Evolutionary conservation across 2,329 filamentous ascomycete species (phyloP).

Genomic region (Apiospora hydei): DNA sequence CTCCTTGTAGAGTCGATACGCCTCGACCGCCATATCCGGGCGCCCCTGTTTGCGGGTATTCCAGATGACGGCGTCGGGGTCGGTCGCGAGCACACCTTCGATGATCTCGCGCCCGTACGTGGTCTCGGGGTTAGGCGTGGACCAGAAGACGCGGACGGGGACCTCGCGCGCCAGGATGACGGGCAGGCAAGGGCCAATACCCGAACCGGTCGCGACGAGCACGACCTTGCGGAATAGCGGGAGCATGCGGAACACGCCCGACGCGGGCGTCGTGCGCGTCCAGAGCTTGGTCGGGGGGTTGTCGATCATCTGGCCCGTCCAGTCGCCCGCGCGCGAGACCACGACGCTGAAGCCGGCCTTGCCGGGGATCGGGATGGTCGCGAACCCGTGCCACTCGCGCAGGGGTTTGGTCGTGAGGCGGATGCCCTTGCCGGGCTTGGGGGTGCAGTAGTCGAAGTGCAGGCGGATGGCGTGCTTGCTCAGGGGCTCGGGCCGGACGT

Average conservation of each 20-base stretch:
- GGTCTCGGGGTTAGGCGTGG: slow-evolving; percentile 41
- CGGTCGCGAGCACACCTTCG: slow-evolving; percentile 37
- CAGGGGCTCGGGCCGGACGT: slow-evolving; percentile 63
- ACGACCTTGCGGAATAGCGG: slow-evolving; percentile 63
- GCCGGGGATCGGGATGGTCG: slow-evolving; percentile 60
- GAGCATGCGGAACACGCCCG: slow-evolving; percentile 65
- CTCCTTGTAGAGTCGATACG: slow-evolving; percentile 29
- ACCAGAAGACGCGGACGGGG: slow-evolving; percentile 46
- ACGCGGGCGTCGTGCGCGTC: slow-evolving; percentile 65
- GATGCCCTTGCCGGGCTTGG: slow-evolving; percentile 56
- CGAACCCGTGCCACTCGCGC: slow-evolving; percentile 69
- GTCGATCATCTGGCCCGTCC: slow-evolving; percentile 64
- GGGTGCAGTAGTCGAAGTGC: slow-evolving; percentile 60
- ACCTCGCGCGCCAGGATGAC: slow-evolving; percentile 55
- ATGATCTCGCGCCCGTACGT: slow-evolving; percentile 44
- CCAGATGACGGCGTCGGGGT: slow-evolving; percentile 43
- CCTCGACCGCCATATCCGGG: slow-evolving; percentile 40
- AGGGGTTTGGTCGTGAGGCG: slow-evolving; percentile 61
- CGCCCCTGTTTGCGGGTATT: slow-evolving; percentile 41
- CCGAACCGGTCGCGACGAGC: slow-evolving; percentile 68
- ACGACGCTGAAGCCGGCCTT: slow-evolving; percentile 60
- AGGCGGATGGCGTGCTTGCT: slow-evolving; percentile 68
- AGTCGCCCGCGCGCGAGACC: slow-evolving; percentile 70
- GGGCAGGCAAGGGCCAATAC: slow-evolving; percentile 68
- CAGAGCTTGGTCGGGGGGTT: slow-evolving; percentile 62